These are phyloP conservation scores for Fusarium fracticaudum DNA, from an alignment of 2,329 filamentous ascomycete species.

Conservation along the genomic window DNA sequence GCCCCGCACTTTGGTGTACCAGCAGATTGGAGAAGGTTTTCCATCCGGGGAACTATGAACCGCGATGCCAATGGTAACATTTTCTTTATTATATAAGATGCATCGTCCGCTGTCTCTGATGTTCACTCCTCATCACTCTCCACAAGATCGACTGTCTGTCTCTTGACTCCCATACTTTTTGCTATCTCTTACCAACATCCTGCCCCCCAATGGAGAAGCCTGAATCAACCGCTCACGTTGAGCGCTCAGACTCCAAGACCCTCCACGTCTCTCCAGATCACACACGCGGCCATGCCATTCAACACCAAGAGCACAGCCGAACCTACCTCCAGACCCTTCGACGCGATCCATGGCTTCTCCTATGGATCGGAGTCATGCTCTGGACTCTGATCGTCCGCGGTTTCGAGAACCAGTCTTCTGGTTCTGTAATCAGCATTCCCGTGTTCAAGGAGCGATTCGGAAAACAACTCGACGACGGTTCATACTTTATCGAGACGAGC, in stretches of 20 bases:
- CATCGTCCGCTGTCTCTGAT: neutral
- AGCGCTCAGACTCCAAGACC: constrained; percentile 1
- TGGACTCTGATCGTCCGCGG: constrained; percentile 45
- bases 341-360: constrained; percentile 42
- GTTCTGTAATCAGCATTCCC: constrained; percentile 34
- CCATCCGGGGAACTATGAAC: neutral
- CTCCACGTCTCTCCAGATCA: neutral
- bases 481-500: constrained; percentile 39
- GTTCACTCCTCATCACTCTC: neutral
- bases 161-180: neutral
- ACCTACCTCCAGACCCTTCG: constrained; percentile 40
- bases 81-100: neutral
- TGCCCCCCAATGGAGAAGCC: constrained; percentile 10
- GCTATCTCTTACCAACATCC: too few species aligned
- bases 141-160: neutral
- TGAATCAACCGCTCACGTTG: constrained; percentile 9
- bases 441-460: constrained; percentile 35
- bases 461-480: constrained; percentile 1
- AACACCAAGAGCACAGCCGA: constrained; percentile 43
- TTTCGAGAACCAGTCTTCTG: constrained; percentile 42
- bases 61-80: neutral
- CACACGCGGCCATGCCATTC: constrained; percentile 41
- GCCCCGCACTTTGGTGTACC: constrained; percentile 12
- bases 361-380: constrained; percentile 46
- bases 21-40: neutral